Conservation (phyloP, 768 basidiomycete genomes). For the Lactarius akahatsu region DNA sequence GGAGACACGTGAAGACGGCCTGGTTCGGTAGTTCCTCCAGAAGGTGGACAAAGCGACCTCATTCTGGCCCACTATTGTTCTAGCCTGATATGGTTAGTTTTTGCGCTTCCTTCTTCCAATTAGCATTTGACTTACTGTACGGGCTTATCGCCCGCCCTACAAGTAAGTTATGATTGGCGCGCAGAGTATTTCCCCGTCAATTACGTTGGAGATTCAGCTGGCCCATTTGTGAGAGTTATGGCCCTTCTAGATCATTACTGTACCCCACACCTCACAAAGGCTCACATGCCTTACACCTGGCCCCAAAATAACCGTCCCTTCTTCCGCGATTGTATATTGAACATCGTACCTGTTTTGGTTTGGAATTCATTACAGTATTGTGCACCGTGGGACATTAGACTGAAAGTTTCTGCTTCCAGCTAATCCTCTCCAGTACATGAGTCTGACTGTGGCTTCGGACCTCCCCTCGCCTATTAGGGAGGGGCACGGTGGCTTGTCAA, state of each 20-base stretch:
- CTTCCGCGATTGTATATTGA: background rate
- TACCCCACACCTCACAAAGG: too few relatives aligned
- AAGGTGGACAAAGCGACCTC: background rate
- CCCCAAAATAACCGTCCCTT: background rate
- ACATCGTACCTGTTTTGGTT: background rate
- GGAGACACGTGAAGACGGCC: background rate
- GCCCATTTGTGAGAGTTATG: too few relatives aligned
- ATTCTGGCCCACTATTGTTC: background rate
- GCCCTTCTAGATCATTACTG: too few relatives aligned
- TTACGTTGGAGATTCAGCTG: background rate
- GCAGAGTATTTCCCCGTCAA: background rate
- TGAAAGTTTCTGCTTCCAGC: background rate
- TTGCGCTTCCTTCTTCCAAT: background rate
- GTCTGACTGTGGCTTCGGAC: background rate
- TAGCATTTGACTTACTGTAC: too few relatives aligned
- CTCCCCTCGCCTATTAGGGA: background rate
- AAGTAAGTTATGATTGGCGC: background rate
- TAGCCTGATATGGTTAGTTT: background rate
- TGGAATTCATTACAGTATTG: background rate
- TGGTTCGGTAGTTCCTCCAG: background rate
- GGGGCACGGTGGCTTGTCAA: background rate
- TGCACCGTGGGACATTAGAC: background rate
- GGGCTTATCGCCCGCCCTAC: too few relatives aligned
- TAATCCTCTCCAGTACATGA: background rate
- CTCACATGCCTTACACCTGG: background rate